These are phyloP conservation scores for Bipolaris oryzae DNA, from an alignment of 2,329 filamentous ascomycete genomes.

Conservation along the genomic window DNA sequence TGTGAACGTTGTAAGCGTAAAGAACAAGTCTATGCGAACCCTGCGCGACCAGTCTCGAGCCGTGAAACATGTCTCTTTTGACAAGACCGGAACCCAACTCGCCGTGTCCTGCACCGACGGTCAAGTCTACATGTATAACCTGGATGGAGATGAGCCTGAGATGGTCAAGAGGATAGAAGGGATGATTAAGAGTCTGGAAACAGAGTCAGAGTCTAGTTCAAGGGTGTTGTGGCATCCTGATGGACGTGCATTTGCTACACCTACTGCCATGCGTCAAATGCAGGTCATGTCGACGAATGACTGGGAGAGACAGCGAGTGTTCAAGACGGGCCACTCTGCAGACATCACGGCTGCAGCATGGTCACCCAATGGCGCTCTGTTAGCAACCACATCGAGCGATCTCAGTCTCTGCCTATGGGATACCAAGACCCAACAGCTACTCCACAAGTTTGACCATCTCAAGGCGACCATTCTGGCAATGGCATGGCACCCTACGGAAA, in stretches of 20 bases:
- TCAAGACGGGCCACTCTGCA: conserved; percentile 78
- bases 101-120: conserved; percentile 89
- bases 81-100: conserved; percentile 75
- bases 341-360: conserved; percentile 88
- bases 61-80: conserved; percentile 91
- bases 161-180: conserved; percentile 85
- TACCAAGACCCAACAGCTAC: conserved; percentile 79
- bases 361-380: conserved; percentile 91
- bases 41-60: conserved; percentile 83
- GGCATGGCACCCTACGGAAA: conserved; percentile 88
- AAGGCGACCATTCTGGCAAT: conserved; percentile 80
- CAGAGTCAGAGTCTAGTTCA: conserved; percentile 76
- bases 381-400: conserved; percentile 67
- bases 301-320: conserved; percentile 84
- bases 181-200: conserved; percentile 78
- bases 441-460: conserved; percentile 76
- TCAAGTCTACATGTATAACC: conserved; percentile 85
- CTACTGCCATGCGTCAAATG: conserved; percentile 77
- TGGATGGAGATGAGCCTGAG: conserved; percentile 78
- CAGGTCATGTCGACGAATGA: conserved; percentile 87
- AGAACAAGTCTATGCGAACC: conserved; percentile 78
- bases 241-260: conserved; percentile 84
- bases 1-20: conserved; percentile 84
- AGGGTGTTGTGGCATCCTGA: conserved; percentile 91
- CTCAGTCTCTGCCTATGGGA: conserved; percentile 83